These are phyloP conservation scores for Alternaria panax DNA, from an alignment of 2,329 filamentous ascomycete species.

Conservation along the genomic window DNA sequence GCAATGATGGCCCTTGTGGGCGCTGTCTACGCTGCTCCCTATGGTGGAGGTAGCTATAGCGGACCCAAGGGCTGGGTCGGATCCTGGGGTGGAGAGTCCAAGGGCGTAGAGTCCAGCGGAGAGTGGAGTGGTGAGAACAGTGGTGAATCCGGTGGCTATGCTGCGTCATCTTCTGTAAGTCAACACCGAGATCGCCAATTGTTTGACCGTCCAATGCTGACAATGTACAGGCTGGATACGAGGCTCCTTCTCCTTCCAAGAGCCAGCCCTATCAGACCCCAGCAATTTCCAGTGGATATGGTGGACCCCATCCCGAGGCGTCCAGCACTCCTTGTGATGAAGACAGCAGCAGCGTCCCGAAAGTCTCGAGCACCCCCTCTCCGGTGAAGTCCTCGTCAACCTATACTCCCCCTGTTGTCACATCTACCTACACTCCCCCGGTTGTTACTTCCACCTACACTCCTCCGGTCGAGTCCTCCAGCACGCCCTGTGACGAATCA, in stretches of 20 bases:
- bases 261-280: neutral
- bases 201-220: neutral
- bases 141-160: neutral
- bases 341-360: neutral
- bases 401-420: neutral
- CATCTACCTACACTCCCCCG: neutral
- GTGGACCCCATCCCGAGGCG: neutral
- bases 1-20: slow-evolving; percentile 45
- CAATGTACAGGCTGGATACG: neutral
- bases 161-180: slow-evolving; percentile 1
- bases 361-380: neutral
- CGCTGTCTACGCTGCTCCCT: slow-evolving; percentile 33
- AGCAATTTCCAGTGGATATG: neutral
- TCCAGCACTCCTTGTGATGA: slow-evolving; percentile 10
- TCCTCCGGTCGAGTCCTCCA: neutral
- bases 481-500: slow-evolving; percentile 2
- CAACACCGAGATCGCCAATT: neutral
- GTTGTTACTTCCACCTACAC: neutral
- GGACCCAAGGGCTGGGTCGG: neutral
- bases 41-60: slow-evolving; percentile 8
- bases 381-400: neutral
- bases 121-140: neutral
- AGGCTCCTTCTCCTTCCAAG: neutral
- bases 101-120: neutral
- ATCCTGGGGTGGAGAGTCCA: neutral